A percentile compares a stretch with the other conserved stretches of the same genome.
These are phyloP conservation scores for Hericium rajendrae DNA, from an alignment of 768 basidiomycete genomes.

Conservation along the genomic window DNA sequence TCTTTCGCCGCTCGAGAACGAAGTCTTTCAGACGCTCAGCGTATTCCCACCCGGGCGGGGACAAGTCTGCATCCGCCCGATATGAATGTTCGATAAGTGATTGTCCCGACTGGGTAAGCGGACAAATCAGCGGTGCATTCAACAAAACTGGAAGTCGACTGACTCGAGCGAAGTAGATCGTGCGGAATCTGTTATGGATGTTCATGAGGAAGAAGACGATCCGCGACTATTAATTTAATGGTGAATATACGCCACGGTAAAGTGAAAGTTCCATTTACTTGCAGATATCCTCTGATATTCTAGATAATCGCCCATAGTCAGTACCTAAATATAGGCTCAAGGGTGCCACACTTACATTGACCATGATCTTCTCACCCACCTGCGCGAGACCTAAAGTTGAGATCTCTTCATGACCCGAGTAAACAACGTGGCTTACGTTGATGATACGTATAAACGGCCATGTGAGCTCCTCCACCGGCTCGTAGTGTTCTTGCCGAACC, in stretches of 20 bases:
- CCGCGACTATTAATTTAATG: slow-evolving; percentile 47
- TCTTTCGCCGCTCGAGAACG: slow-evolving; percentile 73
- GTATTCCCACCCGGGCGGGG: slow-evolving; percentile 93
- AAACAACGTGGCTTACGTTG: slow-evolving; percentile 48
- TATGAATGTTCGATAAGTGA: slow-evolving; percentile 97
- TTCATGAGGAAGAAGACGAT: slow-evolving; percentile 99
- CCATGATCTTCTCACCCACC: slow-evolving; percentile 94
- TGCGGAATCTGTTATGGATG: slow-evolving; percentile 87
- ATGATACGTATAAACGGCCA: slow-evolving; percentile 94
- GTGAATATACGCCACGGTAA: background rate
- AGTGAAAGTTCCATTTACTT: slow-evolving; percentile 34
- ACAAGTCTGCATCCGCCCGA: slow-evolving; percentile 96
- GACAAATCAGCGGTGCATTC: background rate
- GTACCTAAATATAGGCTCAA: background rate
- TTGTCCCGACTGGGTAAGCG: slow-evolving; percentile 73
- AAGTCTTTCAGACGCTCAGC: slow-evolving; percentile 85
- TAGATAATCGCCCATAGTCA: slow-evolving; percentile 17
- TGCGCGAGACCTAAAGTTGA: slow-evolving; percentile 17
- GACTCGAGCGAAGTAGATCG: slow-evolving; percentile 94
- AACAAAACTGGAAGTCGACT: slow-evolving; percentile 19
- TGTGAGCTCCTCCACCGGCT: slow-evolving; percentile 82
- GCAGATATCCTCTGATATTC: slow-evolving; percentile 85
- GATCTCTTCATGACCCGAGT: background rate
- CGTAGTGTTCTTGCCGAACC: slow-evolving; percentile 81
- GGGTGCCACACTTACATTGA: slow-evolving; percentile 58